Evolutionary conservation across 768 basidiomycete species (phyloP).

Genomic region (Suillus variegatus): DNA sequence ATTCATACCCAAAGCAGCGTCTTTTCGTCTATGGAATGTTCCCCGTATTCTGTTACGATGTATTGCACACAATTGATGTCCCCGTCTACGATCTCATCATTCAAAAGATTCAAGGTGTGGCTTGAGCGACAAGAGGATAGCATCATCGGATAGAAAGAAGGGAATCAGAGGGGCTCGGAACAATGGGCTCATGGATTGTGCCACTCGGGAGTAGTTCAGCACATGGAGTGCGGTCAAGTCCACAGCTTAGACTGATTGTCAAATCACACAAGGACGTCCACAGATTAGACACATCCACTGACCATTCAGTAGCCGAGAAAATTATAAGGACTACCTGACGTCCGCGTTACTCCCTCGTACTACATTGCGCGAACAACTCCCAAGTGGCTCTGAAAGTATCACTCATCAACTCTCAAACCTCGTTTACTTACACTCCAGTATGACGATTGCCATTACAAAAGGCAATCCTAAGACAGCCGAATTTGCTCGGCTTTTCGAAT

Average conservation of each 20-base stretch:
- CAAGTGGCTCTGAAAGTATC: not conserved
- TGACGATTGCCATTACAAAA: slow-evolving; percentile 22
- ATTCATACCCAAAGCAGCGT: not conserved
- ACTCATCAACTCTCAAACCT: not conserved
- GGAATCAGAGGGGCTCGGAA: not conserved
- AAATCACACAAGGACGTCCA: not conserved
- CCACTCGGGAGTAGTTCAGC: slow-evolving; percentile 23
- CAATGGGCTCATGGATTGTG: slow-evolving; percentile 8
- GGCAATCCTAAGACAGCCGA: slow-evolving; percentile 47
- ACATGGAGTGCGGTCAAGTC: not conserved
- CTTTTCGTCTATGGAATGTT: not conserved
- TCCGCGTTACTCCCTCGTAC: slow-evolving; percentile 2
- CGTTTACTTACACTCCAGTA: slow-evolving; percentile 12
- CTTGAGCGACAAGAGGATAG: not conserved
- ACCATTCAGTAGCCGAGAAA: not conserved
- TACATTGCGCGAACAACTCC: not conserved
- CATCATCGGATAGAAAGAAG: not conserved
- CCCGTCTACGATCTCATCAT: not conserved
- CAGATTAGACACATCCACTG: not conserved
- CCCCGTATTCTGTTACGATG: not conserved
- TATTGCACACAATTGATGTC: not conserved
- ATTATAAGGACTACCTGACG: slow-evolving; percentile 19
- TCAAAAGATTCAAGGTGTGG: not conserved
- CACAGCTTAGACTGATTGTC: not conserved
- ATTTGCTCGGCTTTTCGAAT: slow-evolving; percentile 52